Percentiles rank a stretch among this genome's conserved stretches.
These are phyloP conservation scores for Lasiodiplodia hormozganensis DNA, from an alignment of 2,329 filamentous ascomycete species.

Conservation along the genomic window DNA sequence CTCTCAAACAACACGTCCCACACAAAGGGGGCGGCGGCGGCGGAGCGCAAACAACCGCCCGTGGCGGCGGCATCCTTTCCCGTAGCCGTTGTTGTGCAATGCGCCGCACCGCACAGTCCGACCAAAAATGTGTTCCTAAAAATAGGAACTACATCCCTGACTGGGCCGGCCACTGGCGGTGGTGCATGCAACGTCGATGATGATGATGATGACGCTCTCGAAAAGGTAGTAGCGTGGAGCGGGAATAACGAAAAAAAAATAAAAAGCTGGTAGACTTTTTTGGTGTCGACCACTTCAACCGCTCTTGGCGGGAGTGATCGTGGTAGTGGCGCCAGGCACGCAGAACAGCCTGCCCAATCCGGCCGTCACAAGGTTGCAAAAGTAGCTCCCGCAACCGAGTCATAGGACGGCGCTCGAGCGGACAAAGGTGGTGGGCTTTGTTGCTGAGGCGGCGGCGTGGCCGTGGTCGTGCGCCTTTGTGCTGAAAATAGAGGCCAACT, in stretches of 20 bases:
- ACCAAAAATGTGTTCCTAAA: not conserved
- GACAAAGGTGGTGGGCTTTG: constrained; percentile 11
- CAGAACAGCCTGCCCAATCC: not conserved
- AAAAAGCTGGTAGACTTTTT: too few species aligned
- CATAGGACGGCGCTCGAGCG: constrained; percentile 9
- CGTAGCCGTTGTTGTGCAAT: too few species aligned
- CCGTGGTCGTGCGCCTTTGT: not conserved
- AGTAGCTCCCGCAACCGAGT: constrained; percentile 14
- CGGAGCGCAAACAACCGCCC: not conserved
- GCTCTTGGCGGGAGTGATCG: constrained; percentile 22
- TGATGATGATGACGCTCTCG: not conserved
- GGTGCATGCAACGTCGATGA: not conserved
- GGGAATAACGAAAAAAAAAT: not conserved
- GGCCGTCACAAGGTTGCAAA: constrained; percentile 2
- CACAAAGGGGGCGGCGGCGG: not conserved
- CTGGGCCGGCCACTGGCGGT: constrained; percentile 2
- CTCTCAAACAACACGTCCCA: not conserved
- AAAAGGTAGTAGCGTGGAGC: too few species aligned
- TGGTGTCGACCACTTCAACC: constrained; percentile 16
- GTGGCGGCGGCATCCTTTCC: not conserved
- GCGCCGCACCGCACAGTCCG: not conserved
- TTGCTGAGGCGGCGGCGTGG: too few species aligned
- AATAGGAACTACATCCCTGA: not conserved
- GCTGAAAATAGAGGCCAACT: constrained; percentile 23
- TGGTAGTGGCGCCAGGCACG: not conserved